Base-by-base conservation (phyloP, 345 rosid genomes). In the Camelina laxa region DNA sequence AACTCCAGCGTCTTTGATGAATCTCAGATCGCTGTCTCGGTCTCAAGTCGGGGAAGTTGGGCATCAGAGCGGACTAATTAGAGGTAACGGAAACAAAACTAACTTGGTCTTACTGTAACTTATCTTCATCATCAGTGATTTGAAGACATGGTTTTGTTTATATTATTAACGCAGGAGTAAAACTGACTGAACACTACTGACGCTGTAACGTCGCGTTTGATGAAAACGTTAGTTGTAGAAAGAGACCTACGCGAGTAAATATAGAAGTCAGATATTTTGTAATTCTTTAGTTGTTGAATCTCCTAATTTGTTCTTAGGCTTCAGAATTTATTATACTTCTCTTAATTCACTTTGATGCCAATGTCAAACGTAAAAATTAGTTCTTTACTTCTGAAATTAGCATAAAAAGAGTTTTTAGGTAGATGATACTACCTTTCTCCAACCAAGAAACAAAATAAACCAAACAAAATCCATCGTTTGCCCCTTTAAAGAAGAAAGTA, bases 1-100 rank as follows among this genome's bases (percentile, higher is more conserved):
- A 78, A 92, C 92, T 1, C 97, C 96, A 20, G 86, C 91, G 22
- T 85, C 91, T 75, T 77, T 89, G 33, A 71, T 71, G 80, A 77
- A 71, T 51, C 73, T 75, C 19, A 85, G 76, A 33, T 65, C 76
- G 39, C 63, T 66, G 60, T 49, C 77, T 45, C 67, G 80, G 79
- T 54, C 80, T 76, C 70, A 64, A 55, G 69, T 88, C 7, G 84
- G 82, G 41, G 65, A 73, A 57, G 69, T 54, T 60, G 67, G 83
- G 55, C 90, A 80, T 58, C 90, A 80, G 66, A 80, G 87, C 51
- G 80, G 86, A 78, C 81, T 85, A 77, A 73, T 69, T 20, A 87
- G 88, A 89, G 97, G 96, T 89, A 80, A 86, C 24, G 60, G 16
- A 63, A 65, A 63, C 36, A 58, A 57, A 54, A 54, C 62, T 21